Evolutionary conservation across 176 grass and related monocot genomes (phyloP).

Genomic region (Hyparrhenia diplandra): DNA sequence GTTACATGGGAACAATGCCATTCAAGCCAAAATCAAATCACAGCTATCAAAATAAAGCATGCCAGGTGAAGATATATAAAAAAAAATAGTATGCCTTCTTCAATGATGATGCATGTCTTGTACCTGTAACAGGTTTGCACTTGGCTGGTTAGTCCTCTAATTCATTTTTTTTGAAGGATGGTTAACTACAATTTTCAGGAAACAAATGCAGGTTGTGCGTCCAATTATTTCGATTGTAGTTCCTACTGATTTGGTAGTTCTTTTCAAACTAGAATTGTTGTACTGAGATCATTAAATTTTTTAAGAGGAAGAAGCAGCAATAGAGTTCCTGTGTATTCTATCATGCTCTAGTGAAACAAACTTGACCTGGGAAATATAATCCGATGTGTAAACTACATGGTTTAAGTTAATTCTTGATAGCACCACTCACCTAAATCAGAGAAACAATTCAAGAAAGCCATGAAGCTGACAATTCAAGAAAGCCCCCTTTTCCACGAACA

Average conservation of each 20-base stretch:
- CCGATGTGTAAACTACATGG: not conserved
- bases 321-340: not conserved
- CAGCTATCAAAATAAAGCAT: not conserved
- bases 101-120: not conserved
- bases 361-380: not conserved
- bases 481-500: slow-evolving; percentile 74
- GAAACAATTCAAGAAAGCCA: slow-evolving; percentile 74
- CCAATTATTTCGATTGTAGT: not conserved
- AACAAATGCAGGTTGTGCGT: not conserved
- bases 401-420: not conserved
- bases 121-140: not conserved
- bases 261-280: slow-evolving; percentile 6
- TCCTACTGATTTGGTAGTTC: not conserved
- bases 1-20: not conserved
- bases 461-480: too few relatives aligned
- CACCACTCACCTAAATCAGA: slow-evolving; percentile 36
- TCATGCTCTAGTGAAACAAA: not conserved
- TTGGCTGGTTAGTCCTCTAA: not conserved
- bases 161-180: too few relatives aligned
- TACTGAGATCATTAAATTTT: not conserved
- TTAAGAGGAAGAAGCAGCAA: not conserved
- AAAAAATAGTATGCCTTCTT: not conserved
- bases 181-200: too few relatives aligned
- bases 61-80: not conserved
- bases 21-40: not conserved